These are phyloP conservation scores for Cadophora sp. DNA, from an alignment of 2,329 filamentous ascomycete species.

Conservation along the genomic window DNA sequence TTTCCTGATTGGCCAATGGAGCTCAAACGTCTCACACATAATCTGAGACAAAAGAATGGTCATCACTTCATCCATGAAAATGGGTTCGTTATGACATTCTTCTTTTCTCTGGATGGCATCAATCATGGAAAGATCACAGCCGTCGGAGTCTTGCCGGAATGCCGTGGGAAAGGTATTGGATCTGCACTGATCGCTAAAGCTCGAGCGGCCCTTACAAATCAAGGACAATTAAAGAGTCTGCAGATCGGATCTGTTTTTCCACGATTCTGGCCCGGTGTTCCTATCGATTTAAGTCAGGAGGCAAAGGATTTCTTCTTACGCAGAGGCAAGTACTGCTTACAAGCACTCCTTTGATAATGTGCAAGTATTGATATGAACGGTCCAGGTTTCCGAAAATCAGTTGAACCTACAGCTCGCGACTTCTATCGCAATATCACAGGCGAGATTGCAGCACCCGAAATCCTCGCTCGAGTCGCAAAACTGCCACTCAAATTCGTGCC, in stretches of 20 bases:
- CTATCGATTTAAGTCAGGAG: conserved; percentile 45
- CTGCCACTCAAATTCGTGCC: conserved; percentile 46
- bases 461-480: conserved; percentile 46
- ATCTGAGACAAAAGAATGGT: conserved; percentile 41
- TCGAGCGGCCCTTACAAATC: conserved; percentile 38
- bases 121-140: conserved; percentile 44
- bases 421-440: conserved; percentile 48
- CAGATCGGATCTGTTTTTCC: conserved; percentile 47
- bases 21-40: conserved; percentile 36
- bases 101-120: conserved; percentile 33
- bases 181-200: conserved; percentile 45
- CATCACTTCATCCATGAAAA: conserved; percentile 48
- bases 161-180: conserved; percentile 48
- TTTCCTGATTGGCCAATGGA: conserved; percentile 47
- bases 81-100: conserved; percentile 49
- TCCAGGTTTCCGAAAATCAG: conserved; percentile 35
- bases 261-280: conserved; percentile 54
- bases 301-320: conserved; percentile 48
- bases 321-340: conserved; percentile 44
- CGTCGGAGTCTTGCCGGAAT: conserved; percentile 46
- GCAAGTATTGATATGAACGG: conserved; percentile 16
- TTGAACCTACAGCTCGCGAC: conserved; percentile 44
- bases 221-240: conserved; percentile 33
- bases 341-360: too few species aligned
- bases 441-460: conserved; percentile 46